These are phyloP conservation scores for Melocanna baccifera DNA, from an alignment of 176 grass and related monocot species.

Conservation along the genomic window DNA sequence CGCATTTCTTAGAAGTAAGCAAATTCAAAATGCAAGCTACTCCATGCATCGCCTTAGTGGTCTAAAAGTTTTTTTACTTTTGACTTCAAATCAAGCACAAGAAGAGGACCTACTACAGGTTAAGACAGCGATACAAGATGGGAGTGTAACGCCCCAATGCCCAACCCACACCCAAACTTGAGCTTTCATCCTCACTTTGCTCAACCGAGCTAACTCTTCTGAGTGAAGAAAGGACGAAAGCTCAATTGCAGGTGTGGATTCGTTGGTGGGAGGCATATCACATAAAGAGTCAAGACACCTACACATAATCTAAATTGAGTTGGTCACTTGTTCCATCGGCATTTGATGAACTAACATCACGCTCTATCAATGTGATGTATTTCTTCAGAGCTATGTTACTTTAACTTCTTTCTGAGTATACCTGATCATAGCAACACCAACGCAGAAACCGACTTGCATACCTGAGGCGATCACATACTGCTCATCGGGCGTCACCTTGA, in stretches of 20 bases:
- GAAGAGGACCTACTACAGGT: neutral
- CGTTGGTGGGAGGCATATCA: neutral
- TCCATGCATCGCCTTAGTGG: neutral
- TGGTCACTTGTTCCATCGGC: neutral
- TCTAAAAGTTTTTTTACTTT: neutral
- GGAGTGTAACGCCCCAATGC: neutral
- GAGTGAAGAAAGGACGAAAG: neutral
- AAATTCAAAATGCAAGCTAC: neutral
- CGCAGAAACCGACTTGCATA: neutral
- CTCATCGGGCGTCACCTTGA: slow-evolving; percentile 67
- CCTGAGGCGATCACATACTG: slow-evolving; percentile 86
- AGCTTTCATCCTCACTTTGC: neutral
- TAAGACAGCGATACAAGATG: neutral
- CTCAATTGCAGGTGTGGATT: neutral
- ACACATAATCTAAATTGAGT: neutral
- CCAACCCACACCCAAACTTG: neutral
- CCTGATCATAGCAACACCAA: neutral
- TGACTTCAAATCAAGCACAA: neutral
- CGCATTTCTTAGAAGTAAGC: neutral
- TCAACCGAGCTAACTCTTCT: neutral
- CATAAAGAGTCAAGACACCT: neutral
- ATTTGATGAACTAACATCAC: neutral
- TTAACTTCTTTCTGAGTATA: neutral
- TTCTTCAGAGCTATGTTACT: neutral
- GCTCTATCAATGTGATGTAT: neutral